Evolutionary conservation across 441 rosid genomes (phyloP).

Genomic region (Codiaeum variegatum): DNA sequence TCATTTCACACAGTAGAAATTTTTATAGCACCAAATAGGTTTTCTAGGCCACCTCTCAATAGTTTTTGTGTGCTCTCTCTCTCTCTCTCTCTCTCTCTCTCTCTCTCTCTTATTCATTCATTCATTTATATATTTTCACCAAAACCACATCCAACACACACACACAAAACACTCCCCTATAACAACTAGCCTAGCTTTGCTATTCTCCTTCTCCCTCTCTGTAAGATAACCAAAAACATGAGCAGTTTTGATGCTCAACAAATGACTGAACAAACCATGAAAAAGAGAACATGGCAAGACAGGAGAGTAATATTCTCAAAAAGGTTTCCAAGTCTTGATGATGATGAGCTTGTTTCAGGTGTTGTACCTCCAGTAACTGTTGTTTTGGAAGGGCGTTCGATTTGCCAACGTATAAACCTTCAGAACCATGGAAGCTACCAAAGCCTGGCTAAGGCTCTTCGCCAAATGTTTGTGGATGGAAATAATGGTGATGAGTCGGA

Average conservation of each 20-base stretch:
- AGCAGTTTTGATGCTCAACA: slow-evolving; percentile 44
- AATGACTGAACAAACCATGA: slow-evolving; percentile 42
- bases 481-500: slow-evolving; percentile 16
- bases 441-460: slow-evolving; percentile 69
- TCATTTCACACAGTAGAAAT: no score
- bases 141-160: slow-evolving; percentile 16
- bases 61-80: neutral
- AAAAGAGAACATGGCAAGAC: slow-evolving; percentile 35
- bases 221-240: slow-evolving; percentile 24
- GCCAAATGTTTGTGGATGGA: slow-evolving; percentile 75
- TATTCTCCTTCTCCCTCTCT: slow-evolving; percentile 17
- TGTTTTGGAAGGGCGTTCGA: slow-evolving; percentile 81
- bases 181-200: neutral
- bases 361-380: slow-evolving; percentile 81
- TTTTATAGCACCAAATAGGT: no score
- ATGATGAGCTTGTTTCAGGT: slow-evolving; percentile 54
- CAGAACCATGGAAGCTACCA: slow-evolving; percentile 74
- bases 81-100: neutral
- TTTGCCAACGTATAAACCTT: slow-evolving; percentile 76
- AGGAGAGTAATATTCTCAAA: neutral
- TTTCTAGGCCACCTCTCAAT: no score
- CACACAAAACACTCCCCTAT: neutral
- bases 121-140: slow-evolving; percentile 10
- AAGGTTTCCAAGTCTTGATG: slow-evolving; percentile 46
- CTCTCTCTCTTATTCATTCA: slow-evolving; percentile 1